These are phyloP conservation scores for Salix caprea DNA, from an alignment of 345 rosid species.

Conservation along the genomic window DNA sequence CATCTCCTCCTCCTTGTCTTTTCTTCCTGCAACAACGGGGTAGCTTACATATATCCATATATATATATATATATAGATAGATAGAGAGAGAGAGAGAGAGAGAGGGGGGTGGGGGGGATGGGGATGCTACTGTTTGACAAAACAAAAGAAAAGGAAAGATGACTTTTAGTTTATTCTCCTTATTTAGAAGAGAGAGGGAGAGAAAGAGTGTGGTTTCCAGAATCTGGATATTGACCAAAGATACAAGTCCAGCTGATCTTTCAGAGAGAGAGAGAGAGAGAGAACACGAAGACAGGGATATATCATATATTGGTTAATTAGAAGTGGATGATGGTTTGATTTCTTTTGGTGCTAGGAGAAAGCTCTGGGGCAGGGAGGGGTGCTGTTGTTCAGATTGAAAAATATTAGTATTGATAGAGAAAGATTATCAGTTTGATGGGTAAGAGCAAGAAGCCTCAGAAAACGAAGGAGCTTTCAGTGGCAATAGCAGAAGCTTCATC, in stretches of 20 bases:
- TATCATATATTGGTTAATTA: neutral
- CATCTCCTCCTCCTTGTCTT: conserved; percentile 19
- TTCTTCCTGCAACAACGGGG: conserved; percentile 17
- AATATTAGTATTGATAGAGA: neutral
- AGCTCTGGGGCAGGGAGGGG: neutral
- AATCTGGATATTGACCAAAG: conserved; percentile 16
- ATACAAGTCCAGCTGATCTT: neutral
- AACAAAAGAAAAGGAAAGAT: conserved; percentile 9
- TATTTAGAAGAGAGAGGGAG: neutral
- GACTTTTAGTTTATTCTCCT: neutral
- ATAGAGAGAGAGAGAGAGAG: neutral
- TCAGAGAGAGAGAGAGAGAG: neutral
- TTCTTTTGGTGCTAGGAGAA: neutral
- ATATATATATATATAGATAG: too few species aligned
- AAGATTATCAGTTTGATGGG: conserved; percentile 39
- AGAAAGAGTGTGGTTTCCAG: neutral
- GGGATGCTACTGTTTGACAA: neutral
- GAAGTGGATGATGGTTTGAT: conserved; percentile 6
- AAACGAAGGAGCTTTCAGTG: conserved; percentile 64
- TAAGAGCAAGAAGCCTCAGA: conserved; percentile 70
- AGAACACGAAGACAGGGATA: neutral
- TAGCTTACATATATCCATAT: neutral
- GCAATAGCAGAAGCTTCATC: conserved; percentile 60
- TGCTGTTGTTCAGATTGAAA: neutral
- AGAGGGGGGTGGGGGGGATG: neutral